Percentiles rank a stretch among this genome's conserved stretches.
Conservation (phyloP, 345 rosid species). For the Melastoma malabathricum region DNA sequence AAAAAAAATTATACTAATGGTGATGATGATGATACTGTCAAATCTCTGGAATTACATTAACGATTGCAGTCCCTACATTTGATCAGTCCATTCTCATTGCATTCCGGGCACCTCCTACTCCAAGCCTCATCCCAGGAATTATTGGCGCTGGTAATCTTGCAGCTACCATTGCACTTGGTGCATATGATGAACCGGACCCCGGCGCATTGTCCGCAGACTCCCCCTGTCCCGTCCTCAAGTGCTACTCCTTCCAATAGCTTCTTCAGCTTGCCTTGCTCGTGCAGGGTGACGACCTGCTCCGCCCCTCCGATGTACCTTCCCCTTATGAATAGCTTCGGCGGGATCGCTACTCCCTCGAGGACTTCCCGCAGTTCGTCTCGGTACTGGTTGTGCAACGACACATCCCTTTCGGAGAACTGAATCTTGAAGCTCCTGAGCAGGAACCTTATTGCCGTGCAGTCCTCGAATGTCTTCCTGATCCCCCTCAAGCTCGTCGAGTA, state of each 20-base stretch:
- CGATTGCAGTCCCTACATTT: constrained; percentile 47
- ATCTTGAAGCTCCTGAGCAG: constrained; percentile 51
- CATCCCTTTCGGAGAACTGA: constrained; percentile 49
- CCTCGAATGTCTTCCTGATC: constrained; percentile 74
- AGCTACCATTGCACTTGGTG: constrained; percentile 59
- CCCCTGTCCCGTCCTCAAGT: constrained; percentile 1
- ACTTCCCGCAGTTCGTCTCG: constrained; percentile 70
- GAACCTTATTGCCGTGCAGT: constrained; percentile 47
- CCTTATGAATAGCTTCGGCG: constrained; percentile 67
- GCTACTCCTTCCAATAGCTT: constrained; percentile 53
- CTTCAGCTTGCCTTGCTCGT: constrained; percentile 73
- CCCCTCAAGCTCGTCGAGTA: constrained; percentile 72
- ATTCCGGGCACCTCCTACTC: constrained; percentile 39
- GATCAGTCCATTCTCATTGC: constrained; percentile 81
- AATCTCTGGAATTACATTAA: neutral
- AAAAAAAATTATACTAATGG: neutral
- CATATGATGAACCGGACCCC: constrained; percentile 56
- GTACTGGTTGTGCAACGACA: constrained; percentile 59
- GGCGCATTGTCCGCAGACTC: constrained; percentile 34
- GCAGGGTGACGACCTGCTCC: constrained; percentile 53
- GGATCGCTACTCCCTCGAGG: constrained; percentile 35
- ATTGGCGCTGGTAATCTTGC: constrained; percentile 21
- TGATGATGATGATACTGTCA: neutral
- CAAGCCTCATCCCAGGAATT: constrained; percentile 12
- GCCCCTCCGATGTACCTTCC: constrained; percentile 86